Conservation (phyloP, 148 eudicot species). For the Amaranthus palmeri region DNA sequence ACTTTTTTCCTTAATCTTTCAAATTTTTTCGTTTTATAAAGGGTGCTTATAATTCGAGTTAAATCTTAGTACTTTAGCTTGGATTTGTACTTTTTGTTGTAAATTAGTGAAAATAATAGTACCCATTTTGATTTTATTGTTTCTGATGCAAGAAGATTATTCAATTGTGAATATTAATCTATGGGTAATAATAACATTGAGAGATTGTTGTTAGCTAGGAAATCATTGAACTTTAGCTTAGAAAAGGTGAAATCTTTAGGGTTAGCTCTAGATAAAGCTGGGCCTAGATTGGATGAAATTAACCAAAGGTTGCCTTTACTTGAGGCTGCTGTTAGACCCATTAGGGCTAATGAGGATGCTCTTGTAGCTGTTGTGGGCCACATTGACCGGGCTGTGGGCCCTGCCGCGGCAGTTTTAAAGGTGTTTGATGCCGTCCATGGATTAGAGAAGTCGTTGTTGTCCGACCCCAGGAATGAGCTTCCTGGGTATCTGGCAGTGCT, state of each 20-base stretch:
- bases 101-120: not conserved
- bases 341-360: slow-evolving; percentile 59
- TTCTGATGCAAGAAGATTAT: slow-evolving; percentile 28
- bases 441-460: slow-evolving; percentile 62
- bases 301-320: slow-evolving; percentile 56
- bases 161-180: slow-evolving; percentile 15
- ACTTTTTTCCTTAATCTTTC: not conserved
- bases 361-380: slow-evolving; percentile 76
- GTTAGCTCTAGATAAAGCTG: slow-evolving; percentile 43
- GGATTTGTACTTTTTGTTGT: not conserved
- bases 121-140: slow-evolving; percentile 22
- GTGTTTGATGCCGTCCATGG: slow-evolving; percentile 85
- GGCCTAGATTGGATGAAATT: slow-evolving; percentile 66
- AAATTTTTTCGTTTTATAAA: not conserved
- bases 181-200: slow-evolving; percentile 32
- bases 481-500: slow-evolving; percentile 68
- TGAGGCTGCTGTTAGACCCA: slow-evolving; percentile 69
- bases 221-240: slow-evolving; percentile 40
- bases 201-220: slow-evolving; percentile 48
- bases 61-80: slow-evolving; percentile 17
- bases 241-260: slow-evolving; percentile 53
- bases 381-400: slow-evolving; percentile 71
- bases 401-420: slow-evolving; percentile 79
- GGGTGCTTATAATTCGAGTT: slow-evolving; percentile 16
- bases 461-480: slow-evolving; percentile 65